Evolutionary conservation across 805 yeast genomes (phyloP), one percentile per base, ranked within the genome.

Genomic region (Phaffomyces thermotolerans): DNA sequence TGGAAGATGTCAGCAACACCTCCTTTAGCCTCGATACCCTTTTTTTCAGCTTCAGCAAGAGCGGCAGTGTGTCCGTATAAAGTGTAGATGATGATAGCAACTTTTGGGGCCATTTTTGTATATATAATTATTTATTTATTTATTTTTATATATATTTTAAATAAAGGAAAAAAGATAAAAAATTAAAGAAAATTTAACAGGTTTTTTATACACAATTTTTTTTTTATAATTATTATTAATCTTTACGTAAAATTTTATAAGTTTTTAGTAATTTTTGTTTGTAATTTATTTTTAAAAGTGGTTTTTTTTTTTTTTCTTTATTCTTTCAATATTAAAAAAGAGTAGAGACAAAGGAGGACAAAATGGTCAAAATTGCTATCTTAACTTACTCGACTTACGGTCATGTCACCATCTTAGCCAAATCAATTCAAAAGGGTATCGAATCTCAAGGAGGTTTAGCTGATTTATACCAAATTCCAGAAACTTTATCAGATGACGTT

Each of bases 321-420:
- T n/a, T n/a, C n/a, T n/a, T n/a, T n/a, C n/a, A n/a, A n/a, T n/a
- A n/a, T n/a, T n/a, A n/a, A n/a, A n/a, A n/a, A n/a, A n/a, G n/a
- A n/a, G n/a, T n/a, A n/a, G n/a, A n/a, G n/a, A n/a, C n/a, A n/a
- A n/a, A n/a, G n/a, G 22, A 20, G 22, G 5, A 20, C 22, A 20
- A 20, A 20, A 20, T 20, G 48, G 42, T 36, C 34, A 40, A 41
- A 17, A 32, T 46, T 18, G 47, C 47, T n/a, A 81, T 88, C 52
- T 72, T 88, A 63, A 78, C 81, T 62, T 88, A 88, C 75, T 81
- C 95, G 33, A 63, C 82, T 53, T 87, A 84, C 69, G 89, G 89
- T 48, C 96, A 88, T 67, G 67, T 83, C 52, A 78, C 79, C 51
- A 65, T 69, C 36, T 57, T 85, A 56, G 95, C 95, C 32, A 76